Base-by-base conservation (phyloP, 1,139 yeast species). In the Nakaseomyces nivariensis region DNA sequence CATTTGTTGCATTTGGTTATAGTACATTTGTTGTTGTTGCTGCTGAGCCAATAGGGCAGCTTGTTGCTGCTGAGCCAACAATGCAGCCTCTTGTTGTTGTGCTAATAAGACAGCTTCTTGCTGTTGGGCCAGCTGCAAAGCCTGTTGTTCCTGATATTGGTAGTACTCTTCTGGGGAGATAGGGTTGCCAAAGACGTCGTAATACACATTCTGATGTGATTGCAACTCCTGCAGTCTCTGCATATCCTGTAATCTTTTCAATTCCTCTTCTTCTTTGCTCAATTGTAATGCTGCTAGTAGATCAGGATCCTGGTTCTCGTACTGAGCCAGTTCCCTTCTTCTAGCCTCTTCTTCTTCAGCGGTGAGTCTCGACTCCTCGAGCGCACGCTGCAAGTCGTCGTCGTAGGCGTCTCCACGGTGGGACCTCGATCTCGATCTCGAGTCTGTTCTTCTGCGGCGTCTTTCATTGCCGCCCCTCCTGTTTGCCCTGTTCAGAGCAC, bases 251-350 rank as follows among this genome's bases (percentile, higher is more conserved):
- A 72, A 71, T 58, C 76, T 78, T 61, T 82, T 77, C 76, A 83
- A 74, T 66, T 84, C 94, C 60, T 89, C 96, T 64, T 92, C 97
- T 68, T 89, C 97, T 65, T 82, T 73, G 38, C 94, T 83, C 59
- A 92, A 76, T 67, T 83, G 82, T 56, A 90, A 74, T 1, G 97
- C 97, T 47, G 85, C 81, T 54, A 36, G 47, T 11, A 47, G 31
- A 13, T 47, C 49, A 24, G 49, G 49, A 25, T 79, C 79, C 55
- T 90, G 73, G 45, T 87, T 95, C 29, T 85, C 86, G 44, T 71
- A 75, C 43, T 71, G 58, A 9, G 49, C 43, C 38, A 43, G 9
- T 17, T 37, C 46, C 51, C 69, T 69, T 57, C 88, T 74, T 52
- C 79, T 71, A 50, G 74, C 70, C 52, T 82, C 89, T 56, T 92